Conservation (phyloP, 768 basidiomycete genomes). For the Dioszegia crocea region DNA sequence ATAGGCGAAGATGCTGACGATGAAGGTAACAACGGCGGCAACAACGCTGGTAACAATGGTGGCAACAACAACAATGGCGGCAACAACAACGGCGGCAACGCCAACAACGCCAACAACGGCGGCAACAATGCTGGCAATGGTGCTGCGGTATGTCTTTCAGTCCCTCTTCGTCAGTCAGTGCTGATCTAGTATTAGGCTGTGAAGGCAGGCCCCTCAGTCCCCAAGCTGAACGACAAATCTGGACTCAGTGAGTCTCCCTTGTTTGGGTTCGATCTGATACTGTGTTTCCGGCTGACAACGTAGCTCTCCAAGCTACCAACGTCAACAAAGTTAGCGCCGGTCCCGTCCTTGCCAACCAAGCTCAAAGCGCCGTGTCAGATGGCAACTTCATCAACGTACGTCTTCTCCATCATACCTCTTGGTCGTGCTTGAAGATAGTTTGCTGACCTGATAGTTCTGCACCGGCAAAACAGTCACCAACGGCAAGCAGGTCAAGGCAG, state of each 20-base stretch:
- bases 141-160: not conserved
- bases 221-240: slow-evolving; percentile 23
- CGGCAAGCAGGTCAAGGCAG: slow-evolving; percentile 52
- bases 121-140: slow-evolving; percentile 1
- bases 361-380: slow-evolving; percentile 56
- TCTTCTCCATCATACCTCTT: slow-evolving; percentile 11
- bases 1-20: not conserved
- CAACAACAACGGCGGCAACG: slow-evolving; percentile 1
- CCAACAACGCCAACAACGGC: not conserved
- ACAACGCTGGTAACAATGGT: not conserved
- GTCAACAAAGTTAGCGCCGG: slow-evolving; percentile 21
- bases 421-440: too few species aligned
- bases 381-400: slow-evolving; percentile 57
- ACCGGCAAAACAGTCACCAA: slow-evolving; percentile 57
- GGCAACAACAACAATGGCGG: not conserved
- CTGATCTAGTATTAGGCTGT: slow-evolving; percentile 10
- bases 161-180: not conserved
- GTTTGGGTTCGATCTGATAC: not conserved
- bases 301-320: slow-evolving; percentile 18
- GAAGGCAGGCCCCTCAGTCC: slow-evolving; percentile 28
- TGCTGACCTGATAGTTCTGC: slow-evolving; percentile 23
- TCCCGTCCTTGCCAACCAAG: slow-evolving; percentile 52
- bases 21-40: not conserved
- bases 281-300: not conserved
- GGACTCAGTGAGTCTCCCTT: slow-evolving; percentile 20